A percentile compares a stretch with the other conserved stretches of the same genome.
phyloP scores from a whole-genome alignment of 2,329 filamentous ascomycete genomes.

The Paraphoma chrysanthemicola region DNA sequence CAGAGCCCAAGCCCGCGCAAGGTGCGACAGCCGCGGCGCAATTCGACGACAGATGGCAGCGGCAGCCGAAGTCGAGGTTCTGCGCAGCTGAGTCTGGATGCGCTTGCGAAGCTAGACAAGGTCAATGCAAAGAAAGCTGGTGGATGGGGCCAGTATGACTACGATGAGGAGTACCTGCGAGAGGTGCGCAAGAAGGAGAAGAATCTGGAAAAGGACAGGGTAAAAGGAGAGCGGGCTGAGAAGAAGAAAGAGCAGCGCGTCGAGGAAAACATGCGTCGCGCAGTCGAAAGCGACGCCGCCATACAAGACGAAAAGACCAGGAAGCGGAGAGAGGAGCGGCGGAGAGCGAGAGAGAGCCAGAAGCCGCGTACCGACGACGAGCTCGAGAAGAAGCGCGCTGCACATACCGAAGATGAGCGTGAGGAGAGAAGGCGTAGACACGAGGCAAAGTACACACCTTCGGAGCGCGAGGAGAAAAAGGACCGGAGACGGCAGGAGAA shows the following conservation, averaged over 20 bases:
- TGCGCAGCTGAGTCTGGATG: constrained; percentile 59
- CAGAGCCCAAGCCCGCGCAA: constrained; percentile 35
- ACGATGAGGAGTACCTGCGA: constrained; percentile 47
- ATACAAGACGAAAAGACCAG: constrained; percentile 29
- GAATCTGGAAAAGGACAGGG: constrained; percentile 41
- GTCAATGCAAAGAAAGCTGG: constrained; percentile 63
- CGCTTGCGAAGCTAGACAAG: constrained; percentile 71
- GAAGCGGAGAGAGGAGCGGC: constrained; percentile 37
- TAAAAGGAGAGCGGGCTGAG: constrained; percentile 37
- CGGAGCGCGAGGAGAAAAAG: constrained; percentile 47
- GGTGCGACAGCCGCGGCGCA: constrained; percentile 23
- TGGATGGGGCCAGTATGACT: constrained; percentile 50
- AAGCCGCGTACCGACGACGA: constrained; percentile 27
- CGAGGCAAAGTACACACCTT: constrained; percentile 45
- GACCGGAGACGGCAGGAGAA: constrained; percentile 51
- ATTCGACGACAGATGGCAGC: constrained; percentile 34
- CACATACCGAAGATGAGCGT: constrained; percentile 38
- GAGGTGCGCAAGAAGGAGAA: constrained; percentile 47
- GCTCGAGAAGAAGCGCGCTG: constrained; percentile 30
- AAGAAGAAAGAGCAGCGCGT: constrained; percentile 52
- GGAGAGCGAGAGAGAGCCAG: constrained; percentile 40
- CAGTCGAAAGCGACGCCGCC: constrained; percentile 27
- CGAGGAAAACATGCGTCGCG: constrained; percentile 35
- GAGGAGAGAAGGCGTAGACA: constrained; percentile 36
- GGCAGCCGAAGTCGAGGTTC: constrained; percentile 34